A percentile compares a stretch with the other conserved stretches of the same genome.
phyloP scores from a whole-genome alignment of 2,329 filamentous ascomycete genomes.

The Diaporthe citriasiana region DNA sequence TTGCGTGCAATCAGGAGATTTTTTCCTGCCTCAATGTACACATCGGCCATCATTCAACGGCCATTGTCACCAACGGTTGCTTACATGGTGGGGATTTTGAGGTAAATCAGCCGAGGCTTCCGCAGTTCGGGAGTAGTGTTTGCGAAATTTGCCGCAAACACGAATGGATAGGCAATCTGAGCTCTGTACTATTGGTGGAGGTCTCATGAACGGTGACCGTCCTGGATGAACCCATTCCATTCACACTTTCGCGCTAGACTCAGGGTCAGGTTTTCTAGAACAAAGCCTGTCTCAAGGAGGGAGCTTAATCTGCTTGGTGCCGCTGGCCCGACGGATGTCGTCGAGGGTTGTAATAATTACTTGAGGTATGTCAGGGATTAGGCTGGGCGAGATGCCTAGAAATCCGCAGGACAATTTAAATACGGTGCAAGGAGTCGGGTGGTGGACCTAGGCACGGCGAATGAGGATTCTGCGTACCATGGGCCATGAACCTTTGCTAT shows the following conservation, averaged over 20 bases:
- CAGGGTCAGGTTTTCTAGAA: conserved; percentile 26
- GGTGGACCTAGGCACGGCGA: neutral
- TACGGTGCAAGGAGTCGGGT: neutral
- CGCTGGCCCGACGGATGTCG: conserved; percentile 29
- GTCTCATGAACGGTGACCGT: conserved; percentile 14
- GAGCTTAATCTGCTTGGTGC: conserved; percentile 24
- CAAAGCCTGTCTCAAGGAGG: conserved; percentile 33
- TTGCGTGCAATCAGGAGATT: neutral
- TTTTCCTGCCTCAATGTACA: neutral
- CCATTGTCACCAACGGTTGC: neutral
- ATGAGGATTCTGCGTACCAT: neutral
- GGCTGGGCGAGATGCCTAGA: neutral
- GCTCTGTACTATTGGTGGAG: neutral
- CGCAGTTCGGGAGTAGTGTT: neutral
- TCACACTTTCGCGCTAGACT: neutral
- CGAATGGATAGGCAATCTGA: neutral
- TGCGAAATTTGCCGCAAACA: conserved; percentile 6
- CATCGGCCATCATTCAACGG: neutral
- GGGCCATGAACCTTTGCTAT: neutral
- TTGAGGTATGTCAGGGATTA: conserved; percentile 28
- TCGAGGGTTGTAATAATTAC: conserved; percentile 22
- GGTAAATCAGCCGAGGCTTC: neutral
- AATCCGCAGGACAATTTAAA: conserved; percentile 11
- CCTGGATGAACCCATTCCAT: conserved; percentile 10
- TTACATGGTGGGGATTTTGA: neutral